Conservation (phyloP, 2,329 filamentous ascomycete species). For the Fusarium sterilihyphosum region DNA sequence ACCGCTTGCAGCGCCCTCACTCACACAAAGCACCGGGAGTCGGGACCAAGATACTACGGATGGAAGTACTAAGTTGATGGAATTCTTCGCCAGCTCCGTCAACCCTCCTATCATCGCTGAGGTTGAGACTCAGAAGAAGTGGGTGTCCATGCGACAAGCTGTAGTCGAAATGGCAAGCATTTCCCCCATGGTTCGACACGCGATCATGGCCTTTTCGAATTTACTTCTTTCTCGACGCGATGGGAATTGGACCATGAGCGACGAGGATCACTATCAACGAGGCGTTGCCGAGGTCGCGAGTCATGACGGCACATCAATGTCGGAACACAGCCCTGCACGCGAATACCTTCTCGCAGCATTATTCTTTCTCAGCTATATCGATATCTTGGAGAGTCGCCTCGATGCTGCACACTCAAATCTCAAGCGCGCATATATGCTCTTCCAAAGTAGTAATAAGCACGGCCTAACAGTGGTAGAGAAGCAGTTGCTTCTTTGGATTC, state of each 20-base stretch:
- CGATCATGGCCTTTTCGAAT: slow-evolving; percentile 63
- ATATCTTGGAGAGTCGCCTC: slow-evolving; percentile 56
- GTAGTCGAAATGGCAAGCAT: slow-evolving; percentile 58
- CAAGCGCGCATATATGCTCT: slow-evolving; percentile 58
- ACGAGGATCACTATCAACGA: slow-evolving; percentile 51
- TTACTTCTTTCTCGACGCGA: slow-evolving; percentile 53
- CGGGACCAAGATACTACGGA: slow-evolving; percentile 10
- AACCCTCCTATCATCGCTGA: slow-evolving; percentile 64
- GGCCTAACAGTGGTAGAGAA: slow-evolving; percentile 54
- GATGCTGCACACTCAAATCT: slow-evolving; percentile 60
- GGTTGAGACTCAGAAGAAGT: slow-evolving; percentile 63
- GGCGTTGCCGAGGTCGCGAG: slow-evolving; percentile 48
- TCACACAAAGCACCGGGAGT: slow-evolving; percentile 35
- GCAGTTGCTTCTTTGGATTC: slow-evolving; percentile 63
- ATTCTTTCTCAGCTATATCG: slow-evolving; percentile 65
- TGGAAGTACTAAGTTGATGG: slow-evolving; percentile 50
- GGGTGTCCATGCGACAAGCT: slow-evolving; percentile 59
- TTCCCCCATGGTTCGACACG: slow-evolving; percentile 58
- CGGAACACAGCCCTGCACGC: slow-evolving; percentile 45
- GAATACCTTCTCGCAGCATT: slow-evolving; percentile 60
- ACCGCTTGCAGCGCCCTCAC: slow-evolving; percentile 34
- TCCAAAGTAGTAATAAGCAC: slow-evolving; percentile 53
- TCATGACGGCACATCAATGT: slow-evolving; percentile 36
- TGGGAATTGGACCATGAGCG: slow-evolving; percentile 45
- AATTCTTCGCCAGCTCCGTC: slow-evolving; percentile 59